Evolutionary conservation across 768 basidiomycete genomes (phyloP).

Genomic region (Phanerochaete carnosa): DNA sequence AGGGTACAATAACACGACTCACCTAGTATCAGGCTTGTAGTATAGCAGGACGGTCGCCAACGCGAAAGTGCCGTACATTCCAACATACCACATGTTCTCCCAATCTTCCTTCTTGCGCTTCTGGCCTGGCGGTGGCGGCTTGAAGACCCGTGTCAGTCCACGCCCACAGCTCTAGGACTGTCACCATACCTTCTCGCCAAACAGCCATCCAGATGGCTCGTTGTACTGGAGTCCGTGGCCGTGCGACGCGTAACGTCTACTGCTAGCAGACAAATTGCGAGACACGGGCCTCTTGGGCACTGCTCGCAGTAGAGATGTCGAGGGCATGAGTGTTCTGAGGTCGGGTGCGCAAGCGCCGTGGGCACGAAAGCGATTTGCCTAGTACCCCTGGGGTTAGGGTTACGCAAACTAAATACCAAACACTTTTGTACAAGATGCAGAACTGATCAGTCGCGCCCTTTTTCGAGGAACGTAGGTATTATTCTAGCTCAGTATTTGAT

Average conservation of each 20-base stretch:
- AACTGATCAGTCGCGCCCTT: constrained; percentile 2
- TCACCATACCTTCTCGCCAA: constrained; percentile 80
- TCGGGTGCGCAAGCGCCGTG: neutral
- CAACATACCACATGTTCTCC: constrained; percentile 88
- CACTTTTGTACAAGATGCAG: neutral
- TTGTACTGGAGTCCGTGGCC: constrained; percentile 83
- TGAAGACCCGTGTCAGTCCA: neutral
- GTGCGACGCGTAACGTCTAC: constrained; percentile 54
- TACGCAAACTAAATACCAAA: neutral
- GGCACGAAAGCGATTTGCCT: neutral
- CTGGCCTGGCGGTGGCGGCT: constrained; percentile 79
- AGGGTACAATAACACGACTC: constrained; percentile 23
- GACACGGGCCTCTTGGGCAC: constrained; percentile 32
- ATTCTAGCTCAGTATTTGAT: too few relatives aligned
- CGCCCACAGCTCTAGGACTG: neutral
- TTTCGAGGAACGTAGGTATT: neutral
- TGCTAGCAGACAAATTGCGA: constrained; percentile 13
- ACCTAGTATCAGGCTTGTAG: constrained; percentile 96
- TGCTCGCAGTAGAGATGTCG: constrained; percentile 48
- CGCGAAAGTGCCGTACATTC: constrained; percentile 87
- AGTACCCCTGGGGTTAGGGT: neutral
- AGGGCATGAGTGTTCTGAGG: constrained; percentile 35
- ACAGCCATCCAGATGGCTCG: constrained; percentile 83
- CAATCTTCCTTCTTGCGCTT: constrained; percentile 87
- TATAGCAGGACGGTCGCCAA: constrained; percentile 74